Base-by-base conservation (phyloP, 495 filamentous ascomycete genomes). In the Glonium stellatum region DNA sequence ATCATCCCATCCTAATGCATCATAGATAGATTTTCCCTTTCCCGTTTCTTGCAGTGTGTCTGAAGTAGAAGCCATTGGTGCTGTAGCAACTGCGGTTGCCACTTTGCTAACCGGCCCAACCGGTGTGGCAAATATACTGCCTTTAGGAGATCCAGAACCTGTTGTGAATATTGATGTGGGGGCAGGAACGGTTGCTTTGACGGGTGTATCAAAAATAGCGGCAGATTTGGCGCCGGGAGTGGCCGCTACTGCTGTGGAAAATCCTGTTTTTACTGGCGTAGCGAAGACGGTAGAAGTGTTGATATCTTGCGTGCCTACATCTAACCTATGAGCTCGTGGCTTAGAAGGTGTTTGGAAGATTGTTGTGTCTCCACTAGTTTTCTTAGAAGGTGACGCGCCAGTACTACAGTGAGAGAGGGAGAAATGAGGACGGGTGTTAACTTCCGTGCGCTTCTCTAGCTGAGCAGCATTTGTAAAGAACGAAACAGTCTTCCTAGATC, bases 1-100 rank as follows among this genome's bases (percentile, higher is more conserved):
- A 67, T 87, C 84, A 64, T 92, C 86, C 90, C 90, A 89, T 49
- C 90, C 87, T 51, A 93, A 69, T 37, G 76, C 74, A 70, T 86
- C 82, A 68, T 87, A 95, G 49, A 96, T 87, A 18, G 74, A 76
- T 21, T 47, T 48, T 66, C 76, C 72, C 72, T 78, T 69, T 9
- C 54, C 57, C 42, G 51, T 55, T 44, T 63, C 57, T 39, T 61
- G 36, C 39, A 58, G 67, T 3, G 47, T 21, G 50, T 53, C 49
- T 57, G 42, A 47, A 39, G 25, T 37, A 60, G 56, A 21, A 51
- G 13, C 31, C 19, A 59, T 56, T 36, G 13, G 21, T 52, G 58
- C n/a, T 34, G 53, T 52, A 19, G 44, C 50, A 18, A 61, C 25
- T 39, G 49, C 53, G 22, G 62, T 41, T 22, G 60, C 56, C 25